Conservation (phyloP, 768 basidiomycete species). For the Termitomyces sp. region DNA sequence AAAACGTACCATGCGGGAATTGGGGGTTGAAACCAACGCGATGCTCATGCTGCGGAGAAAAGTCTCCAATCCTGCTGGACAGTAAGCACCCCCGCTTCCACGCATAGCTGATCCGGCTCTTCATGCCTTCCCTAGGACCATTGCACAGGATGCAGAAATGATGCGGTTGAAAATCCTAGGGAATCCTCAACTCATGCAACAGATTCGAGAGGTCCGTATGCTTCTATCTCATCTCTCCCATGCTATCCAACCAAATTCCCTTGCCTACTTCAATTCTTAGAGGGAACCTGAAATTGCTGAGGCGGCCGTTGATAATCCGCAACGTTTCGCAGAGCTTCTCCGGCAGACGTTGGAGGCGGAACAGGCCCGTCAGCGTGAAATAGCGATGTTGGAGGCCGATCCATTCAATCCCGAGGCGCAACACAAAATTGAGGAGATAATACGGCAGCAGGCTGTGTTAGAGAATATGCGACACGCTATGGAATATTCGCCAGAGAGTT, state of each 20-base stretch:
- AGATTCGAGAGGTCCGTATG: constrained; percentile 57
- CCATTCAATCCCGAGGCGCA: constrained; percentile 93
- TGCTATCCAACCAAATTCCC: neutral
- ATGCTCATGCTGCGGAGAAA: constrained; percentile 67
- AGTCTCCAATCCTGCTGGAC: constrained; percentile 35
- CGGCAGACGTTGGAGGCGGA: constrained; percentile 56
- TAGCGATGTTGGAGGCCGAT: constrained; percentile 71
- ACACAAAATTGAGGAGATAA: constrained; percentile 87
- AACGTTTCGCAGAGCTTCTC: constrained; percentile 70
- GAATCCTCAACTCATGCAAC: constrained; percentile 72
- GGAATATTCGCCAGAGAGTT: constrained; percentile 89
- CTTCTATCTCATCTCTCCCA: neutral
- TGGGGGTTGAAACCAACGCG: constrained; percentile 52
- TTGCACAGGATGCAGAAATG: constrained; percentile 83
- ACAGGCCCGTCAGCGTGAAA: constrained; percentile 51
- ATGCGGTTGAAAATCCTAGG: constrained; percentile 86
- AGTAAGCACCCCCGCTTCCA: constrained; percentile 21
- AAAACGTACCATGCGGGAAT: constrained; percentile 61
- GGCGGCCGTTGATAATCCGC: constrained; percentile 63
- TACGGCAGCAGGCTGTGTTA: constrained; percentile 80
- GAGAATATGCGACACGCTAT: constrained; percentile 94
- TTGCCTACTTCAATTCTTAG: constrained; percentile 31
- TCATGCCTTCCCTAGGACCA: constrained; percentile 36
- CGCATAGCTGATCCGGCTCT: neutral
- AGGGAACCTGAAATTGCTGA: constrained; percentile 75